Base-by-base conservation (phyloP, 441 rosid genomes). In the Populus hybrid region DNA sequence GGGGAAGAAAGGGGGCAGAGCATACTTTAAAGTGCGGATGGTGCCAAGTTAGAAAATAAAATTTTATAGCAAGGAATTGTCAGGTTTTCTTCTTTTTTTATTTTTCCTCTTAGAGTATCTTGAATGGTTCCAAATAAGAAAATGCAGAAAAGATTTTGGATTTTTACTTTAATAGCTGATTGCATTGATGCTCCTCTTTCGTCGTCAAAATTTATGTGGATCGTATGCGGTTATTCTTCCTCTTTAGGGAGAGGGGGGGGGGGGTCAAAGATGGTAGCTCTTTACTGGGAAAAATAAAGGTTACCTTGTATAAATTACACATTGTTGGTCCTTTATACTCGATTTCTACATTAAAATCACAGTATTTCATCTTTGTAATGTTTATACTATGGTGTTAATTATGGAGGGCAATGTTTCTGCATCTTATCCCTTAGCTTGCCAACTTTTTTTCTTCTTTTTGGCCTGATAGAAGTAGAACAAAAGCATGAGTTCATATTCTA, bases 11-110 rank as follows among this genome's bases (percentile, higher is more conserved):
- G 74, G 84, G 78, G 78, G 85, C 81, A 82, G 88, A 80, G 89
- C 89, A 88, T 84, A 85, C 80, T 88, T 89, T 90, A 89, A 89
- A 90, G 92, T 82, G 83, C 72, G 42, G 82, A 84, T 83, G 86
- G 77, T 73, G 83, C 84, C 88, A 83, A 83, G 75, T 30, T 61
- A 79, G 74, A 75, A 75, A 80, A 78, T 72, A 28, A 78, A 75
- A 78, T 78, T 73, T 50, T 69, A 77, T 42, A 23, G 42, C 28
- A 69, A 79, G 81, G 81, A 80, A 59, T 4, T 82, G 83, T 85
- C 85, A 80, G 84, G n/a, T 5, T 75, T 19, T 75, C 64, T 73
- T 53, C 18, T 26, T 53, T 65, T 67, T 57, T 19, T 61, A 67
- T 71, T 78, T 30, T 30, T 30, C 32, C 32, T 30, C 32, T 30